These are phyloP conservation scores for Microstroma glucosiphilum DNA, from an alignment of 1,284 basidiomycete species.

Conservation along the genomic window DNA sequence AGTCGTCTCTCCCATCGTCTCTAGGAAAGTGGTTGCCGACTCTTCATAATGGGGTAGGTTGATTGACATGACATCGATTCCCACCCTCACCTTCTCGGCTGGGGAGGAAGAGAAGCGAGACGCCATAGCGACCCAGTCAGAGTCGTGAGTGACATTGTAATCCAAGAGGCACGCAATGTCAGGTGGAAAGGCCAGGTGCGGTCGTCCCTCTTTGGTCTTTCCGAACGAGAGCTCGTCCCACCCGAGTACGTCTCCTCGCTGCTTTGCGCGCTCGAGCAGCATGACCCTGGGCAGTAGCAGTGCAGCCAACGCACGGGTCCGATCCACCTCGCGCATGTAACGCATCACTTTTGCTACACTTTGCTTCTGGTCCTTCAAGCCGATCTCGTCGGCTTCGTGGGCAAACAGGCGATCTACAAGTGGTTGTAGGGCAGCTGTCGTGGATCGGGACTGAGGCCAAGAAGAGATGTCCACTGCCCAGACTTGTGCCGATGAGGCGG, in stretches of 20 bases:
- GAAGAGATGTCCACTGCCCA: conserved; percentile 4
- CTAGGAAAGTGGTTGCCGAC: conserved; percentile 21
- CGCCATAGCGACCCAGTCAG: conserved; percentile 44
- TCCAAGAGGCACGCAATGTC: conserved; percentile 16
- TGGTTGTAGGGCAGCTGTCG: background rate
- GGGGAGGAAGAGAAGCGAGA: background rate
- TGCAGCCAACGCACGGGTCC: conserved; percentile 8
- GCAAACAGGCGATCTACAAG: background rate
- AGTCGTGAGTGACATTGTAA: conserved; percentile 45
- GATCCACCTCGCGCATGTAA: conserved; percentile 13
- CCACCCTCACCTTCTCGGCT: conserved; percentile 16
- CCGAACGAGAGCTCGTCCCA: conserved; percentile 10
- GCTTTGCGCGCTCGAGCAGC: conserved; percentile 3
- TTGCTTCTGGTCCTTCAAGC: background rate
- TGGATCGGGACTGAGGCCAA: background rate
- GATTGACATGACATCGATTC: conserved; percentile 44
- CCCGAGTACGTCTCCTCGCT: background rate
- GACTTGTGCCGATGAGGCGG: background rate
- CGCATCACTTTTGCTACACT: conserved; percentile 9
- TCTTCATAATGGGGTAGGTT: conserved; percentile 35
- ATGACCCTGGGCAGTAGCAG: conserved; percentile 2
- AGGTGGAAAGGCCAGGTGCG: conserved; percentile 8
- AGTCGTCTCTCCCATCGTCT: conserved; percentile 42
- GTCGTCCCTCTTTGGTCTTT: conserved; percentile 7
- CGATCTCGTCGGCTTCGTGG: background rate